Evolutionary conservation across 192 early-diverging fungal genomes (phyloP), one percentile per base, ranked within the genome.

Genomic region (Gamsiella multidivaricata): DNA sequence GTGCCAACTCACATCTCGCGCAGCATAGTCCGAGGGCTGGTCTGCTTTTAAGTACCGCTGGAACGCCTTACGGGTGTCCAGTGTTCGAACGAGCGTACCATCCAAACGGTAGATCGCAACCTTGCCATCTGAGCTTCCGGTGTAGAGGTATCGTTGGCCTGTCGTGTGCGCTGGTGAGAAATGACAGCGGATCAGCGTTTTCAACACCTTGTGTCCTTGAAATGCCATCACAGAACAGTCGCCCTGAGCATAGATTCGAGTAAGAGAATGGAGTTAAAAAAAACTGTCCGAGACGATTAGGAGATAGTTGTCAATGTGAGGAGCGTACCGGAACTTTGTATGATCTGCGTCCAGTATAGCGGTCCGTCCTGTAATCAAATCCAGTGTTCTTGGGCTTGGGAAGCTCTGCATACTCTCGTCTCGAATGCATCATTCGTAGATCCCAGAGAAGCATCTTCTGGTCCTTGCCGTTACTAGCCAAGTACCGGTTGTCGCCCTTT

Each of bases 391-490:
- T 37, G 7, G n/a, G n/a, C 29, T 14, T 26, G 2, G 60, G 69
- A 8, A 75, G 17, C 2, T 47, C 43, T 1, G 20, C n/a, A n/a
- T 28, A 58, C 22, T 61, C 47, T 12, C 26, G 15, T 20, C 32
- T 74, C 12, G 80, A 65, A 18, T 68, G 43, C 65, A 81, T 64
- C 59, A 67, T 79, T 6, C 88, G 79, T 5, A 92, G 53, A 69
- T 92, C 91, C 88, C 88, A 92, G 1, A 91, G 47, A 37, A 88
- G 88, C 83, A 89, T 87, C 17, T 61, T 78, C 67, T 93, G 91
- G 65, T 93, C 91, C 72, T 93, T 93, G n/a, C 82, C 85, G 58
- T 91, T 93, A 26, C 86, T 89, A 1, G 90, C 64, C 10, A 82
- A 73, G 71, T 88, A 87, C 23, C 90, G 86, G 8, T 88, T 89